Evolutionary conservation across 345 rosid species (phyloP).

Genomic region (Eucalyptus polyanthemos): DNA sequence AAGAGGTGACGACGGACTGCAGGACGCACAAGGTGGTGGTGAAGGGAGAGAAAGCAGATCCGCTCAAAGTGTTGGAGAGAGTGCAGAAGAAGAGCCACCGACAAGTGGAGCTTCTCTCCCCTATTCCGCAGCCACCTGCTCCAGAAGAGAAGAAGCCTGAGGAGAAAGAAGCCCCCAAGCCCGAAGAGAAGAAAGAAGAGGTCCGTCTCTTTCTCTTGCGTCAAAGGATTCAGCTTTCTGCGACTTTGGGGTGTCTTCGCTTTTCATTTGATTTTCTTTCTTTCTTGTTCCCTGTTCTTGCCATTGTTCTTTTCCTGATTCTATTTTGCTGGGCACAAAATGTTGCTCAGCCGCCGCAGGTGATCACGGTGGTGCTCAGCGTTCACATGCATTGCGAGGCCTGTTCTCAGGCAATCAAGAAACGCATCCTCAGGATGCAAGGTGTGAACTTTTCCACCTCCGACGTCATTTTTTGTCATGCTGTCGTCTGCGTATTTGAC

Average conservation of each 20-base stretch:
- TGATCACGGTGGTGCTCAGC: conserved; percentile 50
- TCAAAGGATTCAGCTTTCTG: background rate
- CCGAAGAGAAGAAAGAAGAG: conserved; percentile 67
- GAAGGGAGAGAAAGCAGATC: conserved; percentile 93
- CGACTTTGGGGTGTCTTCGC: background rate
- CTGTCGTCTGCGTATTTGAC: background rate
- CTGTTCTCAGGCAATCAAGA: conserved; percentile 78
- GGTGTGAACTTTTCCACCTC: conserved; percentile 15
- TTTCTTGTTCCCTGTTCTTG: background rate
- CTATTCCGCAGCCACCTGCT: conserved; percentile 53
- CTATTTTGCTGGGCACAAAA: background rate
- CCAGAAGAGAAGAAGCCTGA: conserved; percentile 32
- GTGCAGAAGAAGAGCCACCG: conserved; percentile 74
- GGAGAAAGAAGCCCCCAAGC: conserved; percentile 28
- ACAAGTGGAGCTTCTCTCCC: conserved; percentile 82
- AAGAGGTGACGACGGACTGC: conserved; percentile 76
- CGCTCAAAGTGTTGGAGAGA: conserved; percentile 68
- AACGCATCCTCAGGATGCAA: conserved; percentile 83
- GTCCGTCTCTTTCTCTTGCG: conserved; percentile 5
- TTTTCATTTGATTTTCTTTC: background rate
- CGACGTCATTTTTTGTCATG: background rate
- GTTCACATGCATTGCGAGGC: conserved; percentile 97
- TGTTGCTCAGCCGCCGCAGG: conserved; percentile 37
- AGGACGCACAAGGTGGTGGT: conserved; percentile 73
- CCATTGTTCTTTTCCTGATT: background rate